Percentiles rank a stretch among this genome's conserved stretches.
These are phyloP conservation scores for Rhizophagus sp. DNA, from an alignment of 192 early-diverging fungal genomes.

Conservation along the genomic window DNA sequence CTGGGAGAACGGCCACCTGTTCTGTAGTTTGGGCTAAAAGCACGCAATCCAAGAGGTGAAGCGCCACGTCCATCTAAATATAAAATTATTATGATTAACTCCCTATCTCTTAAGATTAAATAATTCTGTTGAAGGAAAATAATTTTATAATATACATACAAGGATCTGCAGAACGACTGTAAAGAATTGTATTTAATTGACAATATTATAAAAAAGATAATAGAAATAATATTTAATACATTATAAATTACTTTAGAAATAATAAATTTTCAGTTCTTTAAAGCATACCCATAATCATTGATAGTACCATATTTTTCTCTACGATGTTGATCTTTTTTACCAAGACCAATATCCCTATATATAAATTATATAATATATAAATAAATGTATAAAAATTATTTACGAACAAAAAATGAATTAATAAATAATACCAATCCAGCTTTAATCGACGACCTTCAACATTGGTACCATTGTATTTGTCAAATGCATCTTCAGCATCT, in stretches of 20 bases:
- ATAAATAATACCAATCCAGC: constrained; percentile 49
- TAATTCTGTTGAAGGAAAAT: neutral
- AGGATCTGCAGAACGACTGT: constrained; percentile 22
- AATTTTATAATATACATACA: constrained; percentile 8
- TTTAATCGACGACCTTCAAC: constrained; percentile 59
- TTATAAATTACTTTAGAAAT: neutral
- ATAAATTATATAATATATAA: neutral
- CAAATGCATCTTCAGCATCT: constrained; percentile 64
- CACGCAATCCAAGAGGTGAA: constrained; percentile 21
- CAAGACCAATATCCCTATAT: constrained; percentile 27
- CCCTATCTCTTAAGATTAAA: neutral
- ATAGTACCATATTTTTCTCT: constrained; percentile 18
- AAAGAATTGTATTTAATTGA: neutral
- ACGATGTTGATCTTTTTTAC: constrained; percentile 29
- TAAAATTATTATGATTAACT: neutral
- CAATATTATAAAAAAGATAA: neutral
- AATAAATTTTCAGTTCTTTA: neutral
- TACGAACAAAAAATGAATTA: neutral
- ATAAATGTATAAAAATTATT: neutral
- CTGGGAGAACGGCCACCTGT: constrained; percentile 27
- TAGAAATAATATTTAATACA: neutral
- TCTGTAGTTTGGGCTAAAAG: constrained; percentile 31
- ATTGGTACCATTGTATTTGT: constrained; percentile 60
- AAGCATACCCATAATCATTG: constrained; percentile 22
- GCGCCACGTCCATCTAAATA: constrained; percentile 25